Base-by-base conservation (phyloP, 2,329 filamentous ascomycete genomes). In the Bipolaris cookei region DNA sequence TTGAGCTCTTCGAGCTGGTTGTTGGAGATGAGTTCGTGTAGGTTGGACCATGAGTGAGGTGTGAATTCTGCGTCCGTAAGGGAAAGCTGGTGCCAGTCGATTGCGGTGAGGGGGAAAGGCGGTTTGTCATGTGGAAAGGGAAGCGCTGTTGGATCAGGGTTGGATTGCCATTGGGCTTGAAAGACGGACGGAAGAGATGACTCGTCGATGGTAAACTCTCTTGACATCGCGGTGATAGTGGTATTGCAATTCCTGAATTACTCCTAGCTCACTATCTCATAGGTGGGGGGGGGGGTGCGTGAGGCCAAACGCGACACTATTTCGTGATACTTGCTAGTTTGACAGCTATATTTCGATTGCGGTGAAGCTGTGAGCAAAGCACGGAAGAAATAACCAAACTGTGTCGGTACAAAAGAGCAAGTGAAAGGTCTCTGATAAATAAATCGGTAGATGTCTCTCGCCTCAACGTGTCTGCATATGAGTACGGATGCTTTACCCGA, bases 1-100 rank as follows among this genome's bases (percentile, higher is more conserved):
- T 84, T 86, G 10, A 88, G 77, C 32, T 81, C 74, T 58, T 82
- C 81, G 53, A 88, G 83, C 56, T 81, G 78, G 66, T 85, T 83
- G 35, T 78, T 76, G 16, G 77, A 76, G 50, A 77, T 74, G 6
- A 76, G 64, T 7, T 62, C 35, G 30, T 59, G 61, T n/a, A 77
- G 56, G 25, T 74, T 62, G 10, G 66, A 51, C 75, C 75, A 77
- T 0, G 69, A 69, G 57, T 77, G 75, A 1, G 75, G 67, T 18
- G 66, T 69, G 59, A 72, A 76, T 21, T 73, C 56, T 11, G 57
- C 55, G 61, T 76, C 74, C 2, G 63, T 64, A 21, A 75, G 68
- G 55, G 59, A 59, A 46, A 75, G 71, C 51, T 73, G 72, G 7
- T 70, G 64, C 70, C 69, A 72, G 59, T 76, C 74, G 43, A 74